These are phyloP conservation scores for Beauveria brongniartii DNA, from an alignment of 2,329 filamentous ascomycete genomes.

Conservation along the genomic window DNA sequence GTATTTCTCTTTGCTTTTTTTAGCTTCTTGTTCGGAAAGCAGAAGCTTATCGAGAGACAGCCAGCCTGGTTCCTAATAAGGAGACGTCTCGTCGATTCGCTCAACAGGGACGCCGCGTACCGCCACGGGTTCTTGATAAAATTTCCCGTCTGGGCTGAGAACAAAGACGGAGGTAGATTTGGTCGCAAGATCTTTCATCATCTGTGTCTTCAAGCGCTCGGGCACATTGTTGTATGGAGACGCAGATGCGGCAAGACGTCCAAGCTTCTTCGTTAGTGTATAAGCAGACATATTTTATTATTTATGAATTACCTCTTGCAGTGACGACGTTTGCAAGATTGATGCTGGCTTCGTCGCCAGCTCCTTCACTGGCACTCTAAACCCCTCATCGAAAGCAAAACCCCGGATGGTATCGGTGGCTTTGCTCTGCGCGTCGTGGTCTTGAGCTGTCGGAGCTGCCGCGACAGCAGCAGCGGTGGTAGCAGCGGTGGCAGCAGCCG, in stretches of 20 bases:
- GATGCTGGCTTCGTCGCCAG: neutral
- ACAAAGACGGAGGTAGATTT: slow-evolving; percentile 13
- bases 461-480: neutral
- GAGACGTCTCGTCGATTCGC: slow-evolving; percentile 20
- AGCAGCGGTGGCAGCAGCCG: neutral
- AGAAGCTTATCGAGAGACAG: slow-evolving; percentile 22
- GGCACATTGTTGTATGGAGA: neutral
- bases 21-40: slow-evolving; percentile 18
- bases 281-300: neutral
- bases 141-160: slow-evolving; percentile 16
- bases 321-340: neutral
- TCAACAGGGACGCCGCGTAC: slow-evolving; percentile 21
- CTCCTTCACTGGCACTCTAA: neutral
- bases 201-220: neutral
- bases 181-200: neutral
- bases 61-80: slow-evolving; percentile 26
- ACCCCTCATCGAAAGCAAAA: neutral
- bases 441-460: neutral
- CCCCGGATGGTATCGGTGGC: neutral
- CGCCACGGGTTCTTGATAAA: slow-evolving; percentile 18
- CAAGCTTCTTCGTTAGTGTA: neutral
- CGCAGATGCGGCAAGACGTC: neutral
- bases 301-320: neutral
- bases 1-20: slow-evolving; percentile 13
- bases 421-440: neutral